Conservation (phyloP, 2,329 filamentous ascomycete genomes). For the Ophiosphaerella korrae region DNA sequence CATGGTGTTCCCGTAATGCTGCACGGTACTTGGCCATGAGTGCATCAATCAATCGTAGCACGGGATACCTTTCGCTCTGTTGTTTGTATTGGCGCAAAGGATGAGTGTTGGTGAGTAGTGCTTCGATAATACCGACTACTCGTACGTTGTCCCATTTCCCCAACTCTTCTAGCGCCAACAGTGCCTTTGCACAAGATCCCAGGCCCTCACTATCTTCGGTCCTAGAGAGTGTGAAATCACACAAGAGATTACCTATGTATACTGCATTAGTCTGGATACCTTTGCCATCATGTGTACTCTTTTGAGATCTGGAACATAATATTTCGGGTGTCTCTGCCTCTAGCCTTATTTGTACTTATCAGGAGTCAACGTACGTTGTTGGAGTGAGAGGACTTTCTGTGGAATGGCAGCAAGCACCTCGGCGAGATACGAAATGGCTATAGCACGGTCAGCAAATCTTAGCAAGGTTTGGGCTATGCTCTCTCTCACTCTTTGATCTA, state of each 20-base stretch:
- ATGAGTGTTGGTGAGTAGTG: constrained; percentile 59
- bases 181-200: constrained; percentile 63
- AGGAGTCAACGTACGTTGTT: constrained; percentile 56
- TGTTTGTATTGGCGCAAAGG: constrained; percentile 66
- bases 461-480: constrained; percentile 27
- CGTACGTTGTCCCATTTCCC: constrained; percentile 65
- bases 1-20: constrained; percentile 56
- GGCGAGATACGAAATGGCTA: constrained; percentile 57
- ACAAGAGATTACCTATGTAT: constrained; percentile 58
- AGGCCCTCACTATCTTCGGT: constrained; percentile 60
- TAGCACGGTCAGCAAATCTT: constrained; percentile 12
- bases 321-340: background rate
- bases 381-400: constrained; percentile 61
- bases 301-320: background rate
- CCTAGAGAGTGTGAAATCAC: constrained; percentile 68
- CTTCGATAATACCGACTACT: constrained; percentile 58
- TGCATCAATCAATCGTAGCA: constrained; percentile 65
- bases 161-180: constrained; percentile 63
- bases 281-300: background rate
- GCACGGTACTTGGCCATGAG: constrained; percentile 63
- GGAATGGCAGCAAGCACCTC: constrained; percentile 58
- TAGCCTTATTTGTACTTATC: background rate
- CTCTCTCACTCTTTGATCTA: constrained; percentile 60
- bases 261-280: background rate
- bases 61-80: constrained; percentile 65